Percentiles rank a stretch among this genome's conserved stretches.
phyloP scores from a whole-genome alignment of 2,329 filamentous ascomycete species.

The Didymosphaeria variabile region DNA sequence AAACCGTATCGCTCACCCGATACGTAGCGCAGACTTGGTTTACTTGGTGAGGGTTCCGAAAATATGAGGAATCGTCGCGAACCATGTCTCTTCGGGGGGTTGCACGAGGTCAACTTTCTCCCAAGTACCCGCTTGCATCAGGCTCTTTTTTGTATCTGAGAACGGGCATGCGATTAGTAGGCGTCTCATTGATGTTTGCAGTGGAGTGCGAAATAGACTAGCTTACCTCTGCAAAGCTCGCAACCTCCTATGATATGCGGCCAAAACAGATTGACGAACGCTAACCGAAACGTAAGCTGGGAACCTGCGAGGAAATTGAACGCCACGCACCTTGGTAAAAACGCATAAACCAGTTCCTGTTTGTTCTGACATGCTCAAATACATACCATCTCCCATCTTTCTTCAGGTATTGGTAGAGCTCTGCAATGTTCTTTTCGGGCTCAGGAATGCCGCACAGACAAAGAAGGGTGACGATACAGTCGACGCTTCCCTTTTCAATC shows the following conservation, averaged over 20 bases:
- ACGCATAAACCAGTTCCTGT: slow-evolving; percentile 1
- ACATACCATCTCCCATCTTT: slow-evolving; percentile 12
- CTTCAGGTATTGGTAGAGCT: slow-evolving; percentile 12
- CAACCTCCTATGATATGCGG: slow-evolving; percentile 12
- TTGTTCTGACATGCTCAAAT: slow-evolving; percentile 3
- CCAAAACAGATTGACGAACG: slow-evolving; percentile 11
- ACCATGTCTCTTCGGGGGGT: slow-evolving; percentile 7
- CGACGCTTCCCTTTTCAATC: slow-evolving; percentile 11
- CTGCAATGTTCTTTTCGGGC: slow-evolving; percentile 9
- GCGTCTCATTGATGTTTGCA: background rate
- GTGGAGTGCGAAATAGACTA: background rate
- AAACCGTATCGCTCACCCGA: background rate
- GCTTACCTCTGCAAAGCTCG: slow-evolving; percentile 8
- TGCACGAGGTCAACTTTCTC: slow-evolving; percentile 6
- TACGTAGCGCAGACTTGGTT: background rate
- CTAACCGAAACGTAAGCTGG: slow-evolving; percentile 1
- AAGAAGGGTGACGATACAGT: slow-evolving; percentile 9
- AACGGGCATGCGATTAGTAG: background rate
- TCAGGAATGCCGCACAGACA: slow-evolving; percentile 11
- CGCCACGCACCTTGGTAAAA: slow-evolving; percentile 6
- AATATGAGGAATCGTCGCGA: slow-evolving; percentile 3
- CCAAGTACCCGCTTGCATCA: slow-evolving; percentile 1
- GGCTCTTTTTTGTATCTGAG: slow-evolving; percentile 5
- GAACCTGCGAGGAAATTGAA: background rate
- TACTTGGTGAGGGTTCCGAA: slow-evolving; percentile 12